These are phyloP conservation scores for Rubia peregrina DNA, from an alignment of 305 asterid species.

Conservation along the genomic window DNA sequence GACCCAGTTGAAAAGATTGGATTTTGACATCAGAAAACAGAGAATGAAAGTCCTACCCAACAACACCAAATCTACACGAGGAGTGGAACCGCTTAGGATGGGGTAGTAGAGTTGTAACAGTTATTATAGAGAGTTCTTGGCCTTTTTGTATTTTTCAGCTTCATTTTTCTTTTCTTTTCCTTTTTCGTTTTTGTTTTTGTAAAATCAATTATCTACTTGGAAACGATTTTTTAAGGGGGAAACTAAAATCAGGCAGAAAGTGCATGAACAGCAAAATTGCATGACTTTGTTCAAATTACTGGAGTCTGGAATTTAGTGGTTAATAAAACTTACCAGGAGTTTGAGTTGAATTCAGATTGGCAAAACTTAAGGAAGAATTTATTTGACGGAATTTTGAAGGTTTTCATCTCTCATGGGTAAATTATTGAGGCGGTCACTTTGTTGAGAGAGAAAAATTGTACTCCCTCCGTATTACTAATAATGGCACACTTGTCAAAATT, in stretches of 20 bases:
- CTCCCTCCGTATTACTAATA: no score
- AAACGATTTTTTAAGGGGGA: background rate
- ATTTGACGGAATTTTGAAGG: background rate
- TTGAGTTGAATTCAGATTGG: background rate
- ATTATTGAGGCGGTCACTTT: no score
- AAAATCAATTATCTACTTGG: background rate
- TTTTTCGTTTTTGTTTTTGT: background rate
- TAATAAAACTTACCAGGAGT: background rate
- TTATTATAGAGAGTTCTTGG: constrained; percentile 8
- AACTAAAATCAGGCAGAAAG: background rate
- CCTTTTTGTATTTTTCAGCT: constrained; percentile 2
- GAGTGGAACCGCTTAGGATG: constrained; percentile 42
- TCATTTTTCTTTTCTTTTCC: background rate
- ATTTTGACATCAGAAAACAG: constrained; percentile 25
- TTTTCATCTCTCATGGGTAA: background rate
- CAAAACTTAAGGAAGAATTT: background rate
- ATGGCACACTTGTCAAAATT: no score
- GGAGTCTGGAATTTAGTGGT: no score
- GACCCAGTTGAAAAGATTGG: constrained; percentile 22
- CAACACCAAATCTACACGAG: constrained; percentile 57
- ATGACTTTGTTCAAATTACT: background rate
- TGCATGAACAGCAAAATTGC: constrained; percentile 1
- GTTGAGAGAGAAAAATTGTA: no score
- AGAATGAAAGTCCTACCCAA: constrained; percentile 38
- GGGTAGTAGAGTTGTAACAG: constrained; percentile 32